phyloP scores from a whole-genome alignment of 805 yeast genomes.

The Metschnikowia sp. region DNA sequence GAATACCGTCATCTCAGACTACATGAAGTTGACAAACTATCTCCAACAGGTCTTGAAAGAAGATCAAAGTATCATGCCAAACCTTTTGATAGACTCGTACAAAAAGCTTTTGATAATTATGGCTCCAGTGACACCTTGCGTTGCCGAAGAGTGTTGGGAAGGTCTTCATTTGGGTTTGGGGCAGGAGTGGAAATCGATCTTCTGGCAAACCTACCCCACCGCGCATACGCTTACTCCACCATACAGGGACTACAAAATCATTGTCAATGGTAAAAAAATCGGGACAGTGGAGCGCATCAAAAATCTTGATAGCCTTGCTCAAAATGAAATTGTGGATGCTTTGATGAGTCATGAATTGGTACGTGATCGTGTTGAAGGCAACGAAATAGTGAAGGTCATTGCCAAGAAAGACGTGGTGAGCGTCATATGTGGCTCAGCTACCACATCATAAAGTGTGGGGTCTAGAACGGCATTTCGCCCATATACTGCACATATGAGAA shows the following conservation, averaged over 20 bases:
- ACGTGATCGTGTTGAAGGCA: conserved; percentile 39
- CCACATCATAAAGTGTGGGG: conserved; percentile 5
- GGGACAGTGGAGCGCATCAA: conserved; percentile 39
- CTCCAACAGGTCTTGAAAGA: conserved; percentile 39
- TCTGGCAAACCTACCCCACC: conserved; percentile 65
- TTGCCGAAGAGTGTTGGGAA: conserved; percentile 82
- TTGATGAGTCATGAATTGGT: conserved; percentile 13
- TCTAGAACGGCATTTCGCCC: conserved; percentile 3
- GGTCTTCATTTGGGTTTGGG: conserved; percentile 15
- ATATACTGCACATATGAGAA: not conserved
- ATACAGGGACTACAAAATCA: conserved; percentile 48
- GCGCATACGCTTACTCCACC: conserved; percentile 39
- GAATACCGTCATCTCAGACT: conserved; percentile 85
- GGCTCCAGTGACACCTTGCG: conserved; percentile 79
- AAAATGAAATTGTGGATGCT: conserved; percentile 48
- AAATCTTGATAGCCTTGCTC: conserved; percentile 38
- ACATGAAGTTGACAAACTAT: conserved; percentile 72
- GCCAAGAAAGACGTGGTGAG: conserved; percentile 50
- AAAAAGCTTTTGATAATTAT: conserved; percentile 57
- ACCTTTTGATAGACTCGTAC: conserved; percentile 46
- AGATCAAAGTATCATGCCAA: conserved; percentile 27
- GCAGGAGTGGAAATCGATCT: conserved; percentile 46
- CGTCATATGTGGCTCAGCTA: conserved; percentile 23
- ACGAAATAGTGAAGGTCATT: conserved; percentile 50
- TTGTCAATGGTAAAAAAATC: conserved; percentile 71